phyloP scores from a whole-genome alignment of 805 yeast species.

The Lachancea kluyveri region DNA sequence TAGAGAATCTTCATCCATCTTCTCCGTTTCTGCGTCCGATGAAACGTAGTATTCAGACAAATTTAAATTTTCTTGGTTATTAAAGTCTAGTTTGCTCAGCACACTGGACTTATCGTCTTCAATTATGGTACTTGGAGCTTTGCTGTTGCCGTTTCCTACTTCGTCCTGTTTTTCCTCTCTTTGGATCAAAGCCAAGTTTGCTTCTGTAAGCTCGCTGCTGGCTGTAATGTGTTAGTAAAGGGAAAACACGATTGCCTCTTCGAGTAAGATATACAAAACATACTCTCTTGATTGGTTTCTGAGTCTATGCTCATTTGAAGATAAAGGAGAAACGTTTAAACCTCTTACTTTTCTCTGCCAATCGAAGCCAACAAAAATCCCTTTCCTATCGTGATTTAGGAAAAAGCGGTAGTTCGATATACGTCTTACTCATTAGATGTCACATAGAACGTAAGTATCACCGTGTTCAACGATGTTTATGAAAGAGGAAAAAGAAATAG shows the following conservation, averaged over 20 bases:
- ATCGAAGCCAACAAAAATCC: not conserved
- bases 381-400: no score
- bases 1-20: conserved; percentile 47
- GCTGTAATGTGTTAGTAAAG: not conserved
- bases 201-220: conserved; percentile 6
- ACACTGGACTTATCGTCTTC: conserved; percentile 13
- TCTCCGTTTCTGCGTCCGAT: conserved; percentile 90
- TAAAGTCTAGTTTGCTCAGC: conserved; percentile 21
- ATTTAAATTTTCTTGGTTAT: conserved; percentile 37
- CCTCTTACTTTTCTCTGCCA: no score
- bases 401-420: no score
- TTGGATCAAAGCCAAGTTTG: conserved; percentile 6
- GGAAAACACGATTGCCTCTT: no score
- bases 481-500: no score
- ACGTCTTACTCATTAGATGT: no score
- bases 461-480: no score
- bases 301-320: conserved; percentile 1
- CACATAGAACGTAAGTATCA: no score
- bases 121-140: not conserved
- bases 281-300: conserved; percentile 2
- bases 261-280: not conserved
- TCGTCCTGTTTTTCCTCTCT: not conserved
- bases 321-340: no score
- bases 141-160: conserved; percentile 1
- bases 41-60: conserved; percentile 26